Evolutionary conservation across 768 basidiomycete species (phyloP), one percentile per base, ranked within the genome.

Genomic region (Cystobasidium ongulense): DNA sequence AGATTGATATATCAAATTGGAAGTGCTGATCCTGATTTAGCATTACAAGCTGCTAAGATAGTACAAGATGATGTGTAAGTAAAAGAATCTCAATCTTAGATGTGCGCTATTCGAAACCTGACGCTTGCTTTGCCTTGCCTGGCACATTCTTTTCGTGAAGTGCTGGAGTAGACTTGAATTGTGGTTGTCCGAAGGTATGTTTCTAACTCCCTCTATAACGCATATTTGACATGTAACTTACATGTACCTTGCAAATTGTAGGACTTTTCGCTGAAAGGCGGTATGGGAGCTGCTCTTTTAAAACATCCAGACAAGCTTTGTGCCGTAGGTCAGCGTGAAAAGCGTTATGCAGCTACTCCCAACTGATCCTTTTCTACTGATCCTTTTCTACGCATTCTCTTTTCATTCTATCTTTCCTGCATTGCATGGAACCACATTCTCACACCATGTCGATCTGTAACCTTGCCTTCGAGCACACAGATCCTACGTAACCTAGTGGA

Each of bases 1-100:
- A 90, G 90, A 80, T 86, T 97, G 78, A 90, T 97, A 79, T 98
- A 90, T 84, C 96, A 99, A 82, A 89, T 98, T 74, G 95, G 96
- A 50, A 90, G 92, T 23, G 85, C 94, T 7, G 86, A 90, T 79
- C 94, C 94, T 1, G 88, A 89, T 21, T 86, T 94, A 66, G 96
- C 96, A 11, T 91, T 96, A 1, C 86, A 92, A 82, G 95, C 96
- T 0, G 93, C 96, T 3, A 87, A 88, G 78, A 86, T 85, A 0
- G 91, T 99, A 43, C 85, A 88, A 82, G 83, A 90, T 38, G 96
- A 99, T 78, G 88, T 99, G 35, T 71, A 29, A 38, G 68, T 46
- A 8, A n/a, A n/a, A 59, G 41, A 25, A 10, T 15, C n/a, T n/a
- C n/a, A n/a, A n/a, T n/a, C n/a, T n/a, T n/a, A n/a, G n/a, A n/a